Base-by-base conservation (phyloP, 2,329 filamentous ascomycete genomes). In the Venturia pyrina region DNA sequence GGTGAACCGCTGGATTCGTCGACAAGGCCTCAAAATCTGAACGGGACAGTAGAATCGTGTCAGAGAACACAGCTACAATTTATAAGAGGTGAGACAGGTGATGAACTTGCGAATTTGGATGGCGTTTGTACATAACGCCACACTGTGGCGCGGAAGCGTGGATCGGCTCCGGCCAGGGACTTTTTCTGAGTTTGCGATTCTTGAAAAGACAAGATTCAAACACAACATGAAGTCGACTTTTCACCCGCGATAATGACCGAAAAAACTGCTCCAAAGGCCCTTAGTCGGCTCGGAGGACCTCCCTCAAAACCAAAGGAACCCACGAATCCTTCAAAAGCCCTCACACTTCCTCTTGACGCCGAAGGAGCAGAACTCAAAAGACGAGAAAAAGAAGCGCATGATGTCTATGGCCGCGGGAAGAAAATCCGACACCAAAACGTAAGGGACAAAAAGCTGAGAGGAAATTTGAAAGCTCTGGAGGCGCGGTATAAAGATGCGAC, bases 371-470 rank as follows among this genome's bases (percentile, higher is more conserved):
- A 65, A 44, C 28, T 41, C 21, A 53, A 60, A 59, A 48, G 41
- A 43, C 48, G 63, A 40, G 63, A 48, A 32, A 48, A 37, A 28
- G 63, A 65, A 37, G 63, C 63, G 43, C 48, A 65, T 21, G 53
- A 57, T 24, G 83, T 83, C 65, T 99, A 99, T 78, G 95, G 95
- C 43, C 87, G 95, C 70, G 95, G 95, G 62, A 85, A 85, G 70
- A 85, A 85, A 68, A 88, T 96, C 70, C 83, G 88, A 67, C 82
- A 88, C 59, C 89, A 88, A 73, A 81, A 80, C 10, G 86, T 96
- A 72, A 89, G 87, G 72, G 92, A 98, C 81, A 96, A 90, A 82
- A 99, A 98, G 76, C 78, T 98, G 68, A 88, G 91, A 62, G 84
- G 86, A 15, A 96, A 91, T 69, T 79, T 99, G 62, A 88, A 87